Evolutionary conservation across 345 rosid genomes (phyloP).

Genomic region (Salix exigua): DNA sequence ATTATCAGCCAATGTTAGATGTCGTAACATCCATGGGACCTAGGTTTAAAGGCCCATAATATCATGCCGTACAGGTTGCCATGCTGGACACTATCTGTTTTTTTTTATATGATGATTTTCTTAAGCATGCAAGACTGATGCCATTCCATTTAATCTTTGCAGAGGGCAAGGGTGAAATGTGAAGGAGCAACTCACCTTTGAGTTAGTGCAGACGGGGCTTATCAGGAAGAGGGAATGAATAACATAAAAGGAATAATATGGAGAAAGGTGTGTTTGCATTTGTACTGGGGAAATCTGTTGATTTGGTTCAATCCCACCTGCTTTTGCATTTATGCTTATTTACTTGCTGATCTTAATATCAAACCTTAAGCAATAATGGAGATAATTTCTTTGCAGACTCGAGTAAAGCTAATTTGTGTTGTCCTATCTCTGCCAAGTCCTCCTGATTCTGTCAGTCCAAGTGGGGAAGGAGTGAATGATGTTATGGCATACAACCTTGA

Average conservation of each 20-base stretch:
- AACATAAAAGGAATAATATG: slow-evolving; percentile 50
- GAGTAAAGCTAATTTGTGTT: slow-evolving; percentile 38
- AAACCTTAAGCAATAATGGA: slow-evolving; percentile 4
- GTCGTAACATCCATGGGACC: no score
- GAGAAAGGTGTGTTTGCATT: slow-evolving; percentile 48
- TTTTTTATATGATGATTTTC: slow-evolving; percentile 7
- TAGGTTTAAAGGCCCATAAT: no score
- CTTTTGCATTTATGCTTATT: slow-evolving; percentile 7
- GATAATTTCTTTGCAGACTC: slow-evolving; percentile 36
- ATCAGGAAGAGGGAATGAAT: slow-evolving; percentile 74
- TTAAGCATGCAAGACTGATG: not conserved
- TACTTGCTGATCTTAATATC: slow-evolving; percentile 6
- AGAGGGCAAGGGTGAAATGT: slow-evolving; percentile 61
- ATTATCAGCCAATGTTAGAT: no score
- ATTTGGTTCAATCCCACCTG: not conserved
- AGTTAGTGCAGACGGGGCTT: slow-evolving; percentile 62
- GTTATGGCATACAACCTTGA: not conserved
- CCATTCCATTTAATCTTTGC: slow-evolving; percentile 26
- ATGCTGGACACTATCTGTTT: slow-evolving; percentile 6
- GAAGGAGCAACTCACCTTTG: slow-evolving; percentile 66
- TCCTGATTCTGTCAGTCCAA: slow-evolving; percentile 24
- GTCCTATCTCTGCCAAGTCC: slow-evolving; percentile 63
- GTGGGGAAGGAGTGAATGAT: slow-evolving; percentile 28
- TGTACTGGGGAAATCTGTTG: not conserved
- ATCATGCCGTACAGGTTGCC: slow-evolving; percentile 51